These are phyloP conservation scores for Maudiozyma humilis DNA, from an alignment of 1,139 yeast genomes.

Conservation along the genomic window DNA sequence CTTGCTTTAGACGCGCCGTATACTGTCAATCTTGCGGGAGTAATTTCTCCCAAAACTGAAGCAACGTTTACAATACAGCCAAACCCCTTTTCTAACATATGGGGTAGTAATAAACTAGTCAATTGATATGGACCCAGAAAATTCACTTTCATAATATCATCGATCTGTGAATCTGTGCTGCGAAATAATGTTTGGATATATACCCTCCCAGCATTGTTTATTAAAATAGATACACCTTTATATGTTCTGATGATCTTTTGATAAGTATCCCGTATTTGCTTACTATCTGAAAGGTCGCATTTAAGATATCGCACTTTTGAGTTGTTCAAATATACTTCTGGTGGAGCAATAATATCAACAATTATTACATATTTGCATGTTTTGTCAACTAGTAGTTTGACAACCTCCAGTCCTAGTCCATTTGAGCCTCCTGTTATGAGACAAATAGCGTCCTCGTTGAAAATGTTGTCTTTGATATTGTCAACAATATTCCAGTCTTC, in stretches of 20 bases:
- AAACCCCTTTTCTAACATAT: slow-evolving; percentile 51
- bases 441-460: slow-evolving; percentile 34
- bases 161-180: slow-evolving; percentile 49
- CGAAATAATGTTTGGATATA: slow-evolving; percentile 51
- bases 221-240: slow-evolving; percentile 57
- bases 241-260: slow-evolving; percentile 35
- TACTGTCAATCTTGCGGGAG: slow-evolving; percentile 71
- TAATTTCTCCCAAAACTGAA: slow-evolving; percentile 73
- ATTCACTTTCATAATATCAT: slow-evolving; percentile 54
- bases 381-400: slow-evolving; percentile 36
- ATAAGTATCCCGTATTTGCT: slow-evolving; percentile 36
- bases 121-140: slow-evolving; percentile 63
- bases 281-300: slow-evolving; percentile 60
- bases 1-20: slow-evolving; percentile 93
- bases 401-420: slow-evolving; percentile 71
- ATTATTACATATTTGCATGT: slow-evolving; percentile 48
- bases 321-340: slow-evolving; percentile 22
- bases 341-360: slow-evolving; percentile 46
- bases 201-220: slow-evolving; percentile 78
- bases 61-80: slow-evolving; percentile 79
- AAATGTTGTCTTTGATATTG: background rate
- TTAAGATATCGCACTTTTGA: slow-evolving; percentile 44
- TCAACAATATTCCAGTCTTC: background rate
- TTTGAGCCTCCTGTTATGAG: slow-evolving; percentile 77
- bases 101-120: slow-evolving; percentile 62